Evolutionary conservation across 768 basidiomycete genomes (phyloP), one percentile per base, ranked within the genome.

Genomic region (Leccinellum rugosiceps): DNA sequence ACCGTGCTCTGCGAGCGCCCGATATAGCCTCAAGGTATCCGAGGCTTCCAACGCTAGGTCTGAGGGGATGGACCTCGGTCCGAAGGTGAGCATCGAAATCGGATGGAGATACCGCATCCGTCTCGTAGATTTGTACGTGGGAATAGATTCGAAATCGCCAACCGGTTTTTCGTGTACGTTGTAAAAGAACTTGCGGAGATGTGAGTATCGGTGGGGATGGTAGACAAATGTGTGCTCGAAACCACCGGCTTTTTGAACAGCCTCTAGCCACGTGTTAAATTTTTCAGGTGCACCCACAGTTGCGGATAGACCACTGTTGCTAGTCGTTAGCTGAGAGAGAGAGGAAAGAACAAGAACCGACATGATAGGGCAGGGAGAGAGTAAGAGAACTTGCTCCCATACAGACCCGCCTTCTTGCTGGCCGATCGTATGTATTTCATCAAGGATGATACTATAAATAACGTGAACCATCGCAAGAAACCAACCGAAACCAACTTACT

Each of bases 331-430:
- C n/a, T 13, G 38, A 19, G 55, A 10, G 21, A 5, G 14, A 3
- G 35, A 2, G n/a, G 8, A 50, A 50, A 43, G 25, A 2, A n/a
- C 34, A 59, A 25, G 50, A 46, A 72, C 81, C 38, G 38, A 87
- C 86, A 90, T 88, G 59, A 90, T 77, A 1, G 87, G 87, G 61
- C 86, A 87, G 19, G 86, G 85, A 9, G 86, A 82, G 14, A 90
- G 71, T 6, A 90, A 69, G 8, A 90, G 74, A n/a, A 88, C 84
- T 63, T 88, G 84, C 62, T 89, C 87, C 87, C 87, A 89, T 2
- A 87, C 82, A 1, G 83, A 75, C 2, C 88, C 88, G 1, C 83
- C 84, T 56, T 85, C 82, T 63, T 86, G 80, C 57, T 87, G 84
- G 3, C 87, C 86, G 51, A 90, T 86, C 3, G 82, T 78, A 64